These are phyloP conservation scores for Tanacetum coccineum DNA, from an alignment of 129 eudicot species.

Conservation along the genomic window DNA sequence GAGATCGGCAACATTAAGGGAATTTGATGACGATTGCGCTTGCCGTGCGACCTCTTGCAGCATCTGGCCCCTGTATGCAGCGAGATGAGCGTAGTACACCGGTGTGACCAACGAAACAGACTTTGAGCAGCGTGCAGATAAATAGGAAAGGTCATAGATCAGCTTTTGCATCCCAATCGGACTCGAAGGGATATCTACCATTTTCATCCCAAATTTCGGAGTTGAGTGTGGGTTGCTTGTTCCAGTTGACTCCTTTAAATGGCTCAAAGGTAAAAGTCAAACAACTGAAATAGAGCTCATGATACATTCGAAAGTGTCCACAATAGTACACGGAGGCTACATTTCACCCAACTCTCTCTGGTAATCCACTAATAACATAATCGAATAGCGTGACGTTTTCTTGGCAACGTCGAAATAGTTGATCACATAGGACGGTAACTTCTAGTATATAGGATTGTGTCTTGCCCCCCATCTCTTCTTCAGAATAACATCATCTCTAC, in stretches of 20 bases:
- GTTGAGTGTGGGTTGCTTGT: slow-evolving; percentile 83
- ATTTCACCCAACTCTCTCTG: slow-evolving; percentile 27
- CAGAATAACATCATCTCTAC: slow-evolving; percentile 66
- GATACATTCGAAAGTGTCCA: slow-evolving; percentile 52
- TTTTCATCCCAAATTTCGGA: slow-evolving; percentile 59
- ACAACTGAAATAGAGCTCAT: slow-evolving; percentile 49
- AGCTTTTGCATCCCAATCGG: slow-evolving; percentile 65
- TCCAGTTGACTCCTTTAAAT: slow-evolving; percentile 66
- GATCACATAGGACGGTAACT: slow-evolving; percentile 46
- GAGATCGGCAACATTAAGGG: slow-evolving; percentile 34
- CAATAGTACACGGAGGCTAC: slow-evolving; percentile 82
- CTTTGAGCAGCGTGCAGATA: slow-evolving; percentile 70
- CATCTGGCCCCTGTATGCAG: slow-evolving; percentile 67
- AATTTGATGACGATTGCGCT: slow-evolving; percentile 26
- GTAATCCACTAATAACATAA: slow-evolving; percentile 41
- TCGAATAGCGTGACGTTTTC: slow-evolving; percentile 75
- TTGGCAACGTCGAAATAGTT: slow-evolving; percentile 70
- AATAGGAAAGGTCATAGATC: slow-evolving; percentile 55
- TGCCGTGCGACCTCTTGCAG: slow-evolving; percentile 52
- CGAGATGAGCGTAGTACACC: slow-evolving; percentile 80
- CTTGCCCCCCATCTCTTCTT: slow-evolving; percentile 53
- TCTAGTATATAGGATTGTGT: slow-evolving; percentile 33
- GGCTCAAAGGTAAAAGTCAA: slow-evolving; percentile 76
- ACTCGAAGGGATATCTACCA: slow-evolving; percentile 34
- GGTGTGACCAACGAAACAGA: slow-evolving; percentile 84